Evolutionary conservation across 179 eudicot genomes (phyloP), one percentile per base, ranked within the genome.

Genomic region (Carnegiea gigantea): DNA sequence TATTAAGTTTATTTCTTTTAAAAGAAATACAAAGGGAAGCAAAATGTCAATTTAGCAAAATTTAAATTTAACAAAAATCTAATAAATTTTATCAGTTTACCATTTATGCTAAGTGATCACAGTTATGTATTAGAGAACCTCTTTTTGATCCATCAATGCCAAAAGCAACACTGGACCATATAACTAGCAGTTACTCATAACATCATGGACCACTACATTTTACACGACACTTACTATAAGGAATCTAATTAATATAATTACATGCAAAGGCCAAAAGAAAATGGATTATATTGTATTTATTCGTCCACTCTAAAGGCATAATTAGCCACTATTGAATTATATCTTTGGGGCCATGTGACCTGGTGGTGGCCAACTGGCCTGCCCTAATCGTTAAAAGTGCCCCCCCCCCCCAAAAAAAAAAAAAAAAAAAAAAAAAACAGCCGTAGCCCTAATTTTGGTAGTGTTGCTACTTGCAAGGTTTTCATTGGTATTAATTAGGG

Each of bases 341-440:
- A 62, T 76, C 77, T 64, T 49, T 26, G 24, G 18, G 72, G 60
- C 76, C 82, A 81, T 81, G 82, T 84, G 77, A 79, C 76, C 60
- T 81, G 84, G 86, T 84, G 86, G 86, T 59, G 54, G 86, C 79
- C 86, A 84, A 81, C 77, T 81, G 84, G 73, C 81, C 81, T 71
- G 78, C 68, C 79, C 84, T 78, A 74, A 75, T 54, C 1, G 12
- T 23, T 23, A 21, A 46, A 79, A 68, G 76, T 44, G 26, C 68
- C 30, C 20, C 74, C 30, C 12, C 26, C 43, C 43, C 43, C 43
- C 43, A 40, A 40, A 40, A 40, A 5, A 40, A 62, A n/a, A 72
- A 43, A 40, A 40, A 40, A 40, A 5, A 40, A 62, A n/a, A 72
- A 43, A 38, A 54, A 33, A 33, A 72, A 28, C 23, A 54, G 65